Conservation (phyloP, 768 basidiomycete species). For the Xerocomellus dryophilus region DNA sequence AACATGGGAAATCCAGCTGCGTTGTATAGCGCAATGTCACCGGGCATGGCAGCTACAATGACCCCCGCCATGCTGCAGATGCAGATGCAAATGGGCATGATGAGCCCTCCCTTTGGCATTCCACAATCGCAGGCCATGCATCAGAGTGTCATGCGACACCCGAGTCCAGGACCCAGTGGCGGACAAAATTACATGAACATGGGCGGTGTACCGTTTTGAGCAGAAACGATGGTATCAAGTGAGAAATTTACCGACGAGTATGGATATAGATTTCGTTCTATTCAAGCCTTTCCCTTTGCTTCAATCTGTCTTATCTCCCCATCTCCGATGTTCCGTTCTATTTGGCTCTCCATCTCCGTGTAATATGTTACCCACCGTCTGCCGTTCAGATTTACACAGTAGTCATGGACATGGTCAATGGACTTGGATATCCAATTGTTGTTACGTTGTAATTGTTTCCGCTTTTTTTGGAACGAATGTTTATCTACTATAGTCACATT, state of each 20-base stretch:
- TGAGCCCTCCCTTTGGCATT: conserved; percentile 49
- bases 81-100: conserved; percentile 49
- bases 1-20: conserved; percentile 48
- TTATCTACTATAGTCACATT: conserved; percentile 13
- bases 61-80: conserved; percentile 39
- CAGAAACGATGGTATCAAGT: conserved; percentile 15
- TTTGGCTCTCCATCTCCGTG: conserved; percentile 18
- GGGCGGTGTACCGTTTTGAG: conserved; percentile 34
- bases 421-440: conserved; percentile 52
- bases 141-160: conserved; percentile 80
- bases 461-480: not conserved
- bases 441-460: conserved; percentile 48
- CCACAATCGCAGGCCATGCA: conserved; percentile 74
- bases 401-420: conserved; percentile 46
- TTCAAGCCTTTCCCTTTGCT: conserved; percentile 12
- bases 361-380: conserved; percentile 32
- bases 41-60: conserved; percentile 29
- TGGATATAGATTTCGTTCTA: conserved; percentile 29
- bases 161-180: conserved; percentile 58
- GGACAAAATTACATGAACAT: conserved; percentile 46
- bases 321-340: conserved; percentile 19
- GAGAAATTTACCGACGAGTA: conserved; percentile 12
- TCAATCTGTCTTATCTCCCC: conserved; percentile 16
- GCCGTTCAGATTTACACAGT: conserved; percentile 28
- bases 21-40: conserved; percentile 32